Evolutionary conservation across 139 green algal genomes (phyloP).

Genomic region (Desmodesmus armatus): DNA sequence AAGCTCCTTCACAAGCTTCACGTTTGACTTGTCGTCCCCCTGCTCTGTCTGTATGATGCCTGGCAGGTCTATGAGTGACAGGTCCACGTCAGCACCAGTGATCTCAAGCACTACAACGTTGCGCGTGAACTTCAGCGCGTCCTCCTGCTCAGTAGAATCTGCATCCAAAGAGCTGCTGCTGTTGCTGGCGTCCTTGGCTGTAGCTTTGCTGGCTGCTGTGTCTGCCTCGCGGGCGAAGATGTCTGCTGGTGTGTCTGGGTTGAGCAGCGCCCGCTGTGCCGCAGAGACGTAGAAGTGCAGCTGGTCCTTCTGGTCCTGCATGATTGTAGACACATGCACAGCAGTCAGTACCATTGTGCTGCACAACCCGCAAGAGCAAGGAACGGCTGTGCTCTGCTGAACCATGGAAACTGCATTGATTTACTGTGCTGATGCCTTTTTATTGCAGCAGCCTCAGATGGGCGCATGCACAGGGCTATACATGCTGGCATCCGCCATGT

Average conservation of each 20-base stretch:
- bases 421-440: too few relatives aligned
- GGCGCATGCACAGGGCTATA: too few relatives aligned
- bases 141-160: not conserved
- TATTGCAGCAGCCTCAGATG: too few relatives aligned
- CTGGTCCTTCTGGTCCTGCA: conserved; percentile 13
- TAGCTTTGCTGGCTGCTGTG: not conserved
- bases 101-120: conserved; percentile 39
- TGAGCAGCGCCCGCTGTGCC: conserved; percentile 24
- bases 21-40: not conserved
- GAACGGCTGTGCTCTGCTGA: too few relatives aligned
- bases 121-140: conserved; percentile 12
- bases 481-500: too few relatives aligned
- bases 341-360: too few relatives aligned
- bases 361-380: too few relatives aligned
- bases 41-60: conserved; percentile 35
- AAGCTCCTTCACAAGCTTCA: conserved; percentile 9
- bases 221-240: not conserved
- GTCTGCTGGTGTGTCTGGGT: not conserved
- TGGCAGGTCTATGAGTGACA: conserved; percentile 30
- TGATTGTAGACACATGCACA: too few relatives aligned
- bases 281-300: conserved; percentile 15
- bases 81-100: conserved; percentile 17
- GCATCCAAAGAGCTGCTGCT: not conserved
- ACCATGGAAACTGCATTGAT: too few relatives aligned
- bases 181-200: not conserved